These are phyloP conservation scores for Ampelocalamus luodianensis DNA, from an alignment of 176 grass and related monocot species.

Conservation along the genomic window DNA sequence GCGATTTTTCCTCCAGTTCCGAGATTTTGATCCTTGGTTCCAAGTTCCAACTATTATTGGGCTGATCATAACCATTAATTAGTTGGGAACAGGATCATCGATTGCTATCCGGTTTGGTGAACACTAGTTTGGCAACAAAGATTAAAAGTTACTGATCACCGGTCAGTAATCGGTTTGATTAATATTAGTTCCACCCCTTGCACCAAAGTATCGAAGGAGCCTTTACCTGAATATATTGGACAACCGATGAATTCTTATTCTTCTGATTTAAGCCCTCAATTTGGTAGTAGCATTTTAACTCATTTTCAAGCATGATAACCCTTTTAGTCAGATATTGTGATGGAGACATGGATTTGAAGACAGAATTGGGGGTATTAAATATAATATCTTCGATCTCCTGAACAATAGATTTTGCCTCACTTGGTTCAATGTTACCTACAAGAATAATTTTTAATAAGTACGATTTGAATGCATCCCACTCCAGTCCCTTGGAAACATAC, in stretches of 20 bases:
- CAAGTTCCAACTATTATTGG: constrained; percentile 14
- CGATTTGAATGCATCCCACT: constrained; percentile 1
- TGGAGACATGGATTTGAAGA: constrained; percentile 72
- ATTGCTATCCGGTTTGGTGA: not conserved
- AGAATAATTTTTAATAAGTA: constrained; percentile 28
- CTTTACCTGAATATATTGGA: constrained; percentile 93
- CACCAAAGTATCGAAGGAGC: constrained; percentile 20
- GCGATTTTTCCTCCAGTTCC: too few species aligned
- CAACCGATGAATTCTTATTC: constrained; percentile 84
- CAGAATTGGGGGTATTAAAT: constrained; percentile 64
- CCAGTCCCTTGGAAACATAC: constrained; percentile 21
- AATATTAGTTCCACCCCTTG: constrained; percentile 9
- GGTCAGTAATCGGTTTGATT: not conserved
- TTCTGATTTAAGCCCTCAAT: constrained; percentile 75
- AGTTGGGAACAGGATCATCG: not conserved
- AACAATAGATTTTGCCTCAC: constrained; percentile 73
- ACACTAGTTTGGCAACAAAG: constrained; percentile 24
- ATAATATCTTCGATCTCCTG: constrained; percentile 72
- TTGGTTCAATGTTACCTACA: constrained; percentile 84
- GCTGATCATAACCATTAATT: constrained; percentile 7
- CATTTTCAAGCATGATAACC: constrained; percentile 77
- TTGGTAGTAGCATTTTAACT: constrained; percentile 72
- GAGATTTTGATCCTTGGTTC: too few species aligned
- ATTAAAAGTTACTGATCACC: not conserved
- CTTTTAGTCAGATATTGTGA: constrained; percentile 78